A percentile compares a stretch with the other conserved stretches of the same genome.
Conservation (phyloP, 1,284 basidiomycete genomes). For the Ceratobasidium sp. region DNA sequence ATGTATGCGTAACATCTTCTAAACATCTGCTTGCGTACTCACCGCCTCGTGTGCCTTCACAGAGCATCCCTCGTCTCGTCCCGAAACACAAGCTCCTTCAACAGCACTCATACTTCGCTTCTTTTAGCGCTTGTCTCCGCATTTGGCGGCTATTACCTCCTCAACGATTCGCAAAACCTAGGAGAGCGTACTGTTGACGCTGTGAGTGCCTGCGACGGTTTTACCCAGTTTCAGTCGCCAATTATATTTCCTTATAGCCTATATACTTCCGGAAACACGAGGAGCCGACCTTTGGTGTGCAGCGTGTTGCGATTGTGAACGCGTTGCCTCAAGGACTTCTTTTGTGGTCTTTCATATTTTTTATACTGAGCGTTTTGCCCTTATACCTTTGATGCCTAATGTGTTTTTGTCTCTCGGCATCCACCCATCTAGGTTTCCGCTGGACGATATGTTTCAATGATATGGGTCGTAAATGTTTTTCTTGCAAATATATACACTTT, state of each 20-base stretch:
- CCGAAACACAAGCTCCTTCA: not conserved
- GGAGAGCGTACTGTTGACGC: conserved; percentile 29
- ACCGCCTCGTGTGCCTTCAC: not conserved
- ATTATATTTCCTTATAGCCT: conserved; percentile 6
- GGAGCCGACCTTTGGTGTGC: conserved; percentile 9
- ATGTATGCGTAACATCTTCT: conserved; percentile 1
- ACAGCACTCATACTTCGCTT: not conserved
- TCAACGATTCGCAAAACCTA: conserved; percentile 33
- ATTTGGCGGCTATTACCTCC: conserved; percentile 11
- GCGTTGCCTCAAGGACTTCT: too few relatives aligned
- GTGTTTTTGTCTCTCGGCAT: too few relatives aligned
- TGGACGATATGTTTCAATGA: too few relatives aligned
- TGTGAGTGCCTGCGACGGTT: conserved; percentile 9
- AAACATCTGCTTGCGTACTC: not conserved
- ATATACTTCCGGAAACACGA: conserved; percentile 24
- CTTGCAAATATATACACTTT: too few relatives aligned
- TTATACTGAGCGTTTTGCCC: too few relatives aligned
- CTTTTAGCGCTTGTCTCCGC: conserved; percentile 10
- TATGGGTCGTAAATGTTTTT: too few relatives aligned
- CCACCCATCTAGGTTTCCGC: too few relatives aligned
- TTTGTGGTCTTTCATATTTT: too few relatives aligned
- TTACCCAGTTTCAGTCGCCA: not conserved
- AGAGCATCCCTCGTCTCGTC: conserved; percentile 26
- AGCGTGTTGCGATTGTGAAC: too few relatives aligned
- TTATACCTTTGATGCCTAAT: too few relatives aligned